These are phyloP conservation scores for Cadophora gregata DNA, from an alignment of 2,329 filamentous ascomycete genomes.

Conservation along the genomic window DNA sequence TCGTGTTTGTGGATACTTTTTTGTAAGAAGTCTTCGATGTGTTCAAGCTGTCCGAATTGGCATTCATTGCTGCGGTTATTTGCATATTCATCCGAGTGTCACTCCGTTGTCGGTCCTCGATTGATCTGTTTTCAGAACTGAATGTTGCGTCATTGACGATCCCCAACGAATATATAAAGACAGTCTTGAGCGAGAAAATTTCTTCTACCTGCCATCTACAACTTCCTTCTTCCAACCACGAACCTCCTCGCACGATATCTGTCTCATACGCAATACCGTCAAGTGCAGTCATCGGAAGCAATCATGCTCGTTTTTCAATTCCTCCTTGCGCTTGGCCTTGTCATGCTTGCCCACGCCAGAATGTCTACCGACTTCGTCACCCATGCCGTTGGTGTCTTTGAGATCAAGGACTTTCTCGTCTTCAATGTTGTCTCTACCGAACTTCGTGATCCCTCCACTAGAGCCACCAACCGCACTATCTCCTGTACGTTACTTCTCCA, in stretches of 20 bases:
- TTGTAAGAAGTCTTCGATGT: conserved; percentile 1
- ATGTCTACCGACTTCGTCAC: conserved; percentile 14
- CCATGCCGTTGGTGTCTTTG: neutral
- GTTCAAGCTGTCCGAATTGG: neutral
- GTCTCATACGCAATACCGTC: neutral
- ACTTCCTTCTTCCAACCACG: neutral
- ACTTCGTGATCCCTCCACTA: conserved; percentile 2
- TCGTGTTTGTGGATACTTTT: conserved; percentile 11
- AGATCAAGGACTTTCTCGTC: conserved; percentile 29
- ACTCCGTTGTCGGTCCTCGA: conserved; percentile 11
- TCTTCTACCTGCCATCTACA: neutral
- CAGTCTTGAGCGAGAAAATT: neutral
- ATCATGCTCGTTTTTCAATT: conserved; percentile 30
- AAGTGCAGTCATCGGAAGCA: conserved; percentile 1
- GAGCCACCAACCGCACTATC: conserved; percentile 26
- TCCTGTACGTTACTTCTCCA: conserved; percentile 21
- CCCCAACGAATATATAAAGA: neutral
- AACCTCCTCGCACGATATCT: neutral
- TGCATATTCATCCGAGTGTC: conserved; percentile 6
- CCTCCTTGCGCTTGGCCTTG: conserved; percentile 25
- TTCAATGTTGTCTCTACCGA: conserved; percentile 25
- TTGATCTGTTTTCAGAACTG: neutral
- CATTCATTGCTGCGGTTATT: neutral
- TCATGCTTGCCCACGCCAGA: conserved; percentile 19
- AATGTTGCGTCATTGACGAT: conserved; percentile 5